A percentile compares a stretch with the other conserved stretches of the same genome.
phyloP scores from a whole-genome alignment of 495 filamentous ascomycete genomes.

The Sabuloglossum arenarium region DNA sequence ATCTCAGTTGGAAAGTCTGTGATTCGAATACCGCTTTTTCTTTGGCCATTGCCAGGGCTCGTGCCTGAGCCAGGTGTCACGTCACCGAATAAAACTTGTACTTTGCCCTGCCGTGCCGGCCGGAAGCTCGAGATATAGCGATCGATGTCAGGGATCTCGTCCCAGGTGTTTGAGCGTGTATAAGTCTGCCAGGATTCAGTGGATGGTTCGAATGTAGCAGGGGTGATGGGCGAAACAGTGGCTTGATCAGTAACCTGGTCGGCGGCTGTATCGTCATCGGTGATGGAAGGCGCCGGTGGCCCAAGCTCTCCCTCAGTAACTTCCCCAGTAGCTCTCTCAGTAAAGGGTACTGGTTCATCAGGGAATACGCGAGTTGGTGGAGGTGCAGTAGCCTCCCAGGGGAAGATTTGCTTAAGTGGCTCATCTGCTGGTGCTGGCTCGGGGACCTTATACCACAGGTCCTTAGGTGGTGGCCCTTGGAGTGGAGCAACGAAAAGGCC shows the following conservation, averaged over 20 bases:
- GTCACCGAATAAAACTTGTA: conserved; percentile 29
- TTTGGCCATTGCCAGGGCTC: conserved; percentile 7
- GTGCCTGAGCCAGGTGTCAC: conserved; percentile 9
- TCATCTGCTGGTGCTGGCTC: conserved; percentile 32
- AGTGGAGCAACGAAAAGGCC: conserved; percentile 52
- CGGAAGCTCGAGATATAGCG: conserved; percentile 53
- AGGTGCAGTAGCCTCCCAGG: conserved; percentile 53
- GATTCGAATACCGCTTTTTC: conserved; percentile 34
- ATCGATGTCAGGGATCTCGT: conserved; percentile 64
- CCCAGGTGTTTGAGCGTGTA: conserved; percentile 65
- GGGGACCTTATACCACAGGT: conserved; percentile 70
- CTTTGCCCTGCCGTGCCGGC: conserved; percentile 36
- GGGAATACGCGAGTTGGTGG: conserved; percentile 55
- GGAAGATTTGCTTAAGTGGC: conserved; percentile 50
- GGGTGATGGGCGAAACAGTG: conserved; percentile 16
- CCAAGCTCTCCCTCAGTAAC: too few relatives aligned
- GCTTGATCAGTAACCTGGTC: conserved; percentile 26
- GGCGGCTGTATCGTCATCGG: conserved; percentile 18
- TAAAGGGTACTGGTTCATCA: conserved; percentile 24
- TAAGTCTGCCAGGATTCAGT: conserved; percentile 41
- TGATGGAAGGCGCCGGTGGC: too few relatives aligned
- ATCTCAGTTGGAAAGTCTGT: conserved; percentile 73
- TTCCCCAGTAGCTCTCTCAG: neutral
- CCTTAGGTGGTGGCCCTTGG: conserved; percentile 57
- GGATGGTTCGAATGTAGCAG: conserved; percentile 15